Percentiles rank a stretch among this genome's conserved stretches.
These are phyloP conservation scores for Globisporangium radiosum DNA, from an alignment of 352 stramenopile species.

Conservation along the genomic window DNA sequence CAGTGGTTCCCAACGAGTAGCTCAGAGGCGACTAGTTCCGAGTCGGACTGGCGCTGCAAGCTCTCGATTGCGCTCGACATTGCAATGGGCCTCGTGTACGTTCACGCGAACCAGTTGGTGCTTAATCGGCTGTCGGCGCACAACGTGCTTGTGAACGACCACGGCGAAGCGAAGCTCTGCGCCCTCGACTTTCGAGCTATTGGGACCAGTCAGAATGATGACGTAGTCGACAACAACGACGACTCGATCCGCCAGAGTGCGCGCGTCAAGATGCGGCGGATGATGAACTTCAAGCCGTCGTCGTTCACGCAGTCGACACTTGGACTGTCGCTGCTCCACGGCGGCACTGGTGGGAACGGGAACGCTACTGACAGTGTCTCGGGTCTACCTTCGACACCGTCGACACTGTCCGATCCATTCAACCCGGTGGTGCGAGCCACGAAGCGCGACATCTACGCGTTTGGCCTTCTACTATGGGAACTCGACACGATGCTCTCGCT, in stretches of 20 bases:
- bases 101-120: constrained; percentile 55
- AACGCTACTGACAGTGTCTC: background rate
- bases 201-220: constrained; percentile 15
- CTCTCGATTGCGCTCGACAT: constrained; percentile 74
- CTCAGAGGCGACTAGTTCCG: constrained; percentile 19
- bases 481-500: constrained; percentile 69
- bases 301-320: constrained; percentile 24
- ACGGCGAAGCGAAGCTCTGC: constrained; percentile 73
- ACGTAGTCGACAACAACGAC: constrained; percentile 14
- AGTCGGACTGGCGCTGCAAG: constrained; percentile 61
- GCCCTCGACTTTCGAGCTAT: constrained; percentile 37
- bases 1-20: constrained; percentile 41
- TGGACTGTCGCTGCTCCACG: constrained; percentile 10
- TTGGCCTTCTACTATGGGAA: constrained; percentile 69
- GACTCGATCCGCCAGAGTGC: constrained; percentile 45
- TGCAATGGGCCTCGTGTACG: constrained; percentile 71
- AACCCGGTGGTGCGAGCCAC: background rate
- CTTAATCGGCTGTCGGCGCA: constrained; percentile 53
- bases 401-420: too few species aligned
- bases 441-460: constrained; percentile 58
- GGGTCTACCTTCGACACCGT: background rate
- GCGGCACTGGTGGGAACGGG: background rate
- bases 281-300: constrained; percentile 25
- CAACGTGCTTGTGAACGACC: constrained; percentile 69
- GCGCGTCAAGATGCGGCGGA: constrained; percentile 18